Base-by-base conservation (phyloP, 331 rosid genomes). In the Stylosanthes scabra region DNA sequence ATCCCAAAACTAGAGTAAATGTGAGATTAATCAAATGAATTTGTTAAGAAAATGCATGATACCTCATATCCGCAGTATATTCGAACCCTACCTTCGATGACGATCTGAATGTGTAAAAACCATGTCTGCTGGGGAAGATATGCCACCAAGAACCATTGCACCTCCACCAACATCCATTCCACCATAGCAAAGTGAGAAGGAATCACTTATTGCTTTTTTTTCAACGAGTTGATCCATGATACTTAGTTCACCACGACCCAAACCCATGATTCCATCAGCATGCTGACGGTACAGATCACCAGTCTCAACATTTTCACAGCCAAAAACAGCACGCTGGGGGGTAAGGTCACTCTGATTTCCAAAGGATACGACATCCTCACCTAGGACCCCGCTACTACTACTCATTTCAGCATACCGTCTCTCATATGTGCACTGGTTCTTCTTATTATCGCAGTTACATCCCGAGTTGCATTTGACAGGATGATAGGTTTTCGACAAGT, bases 1-100 rank as follows among this genome's bases (percentile, higher is more conserved):
- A 95, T 88, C 97, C 98, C 98, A 54, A 94, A 89, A 95, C 98
- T 92, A 95, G 91, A 90, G 99, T 95, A 92, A 92, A 95, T 92
- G 96, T 84, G 91, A 95, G 91, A 88, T 87, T 83, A 78, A 87
- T 82, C 81, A 77, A 88, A 87, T 84, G 90, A 89, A 89, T 74
- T 80, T 83, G 82, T 77, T 80, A 80, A 79, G 86, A 74, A 78
- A 80, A 83, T 86, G 77, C 90, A 91, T 60, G 77, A 69, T 59
- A 79, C 76, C 75, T 72, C 82, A 57, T 58, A 75, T 70, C 73
- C 20, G 67, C 14, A 46, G 78, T 49, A 71, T 63, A 71, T 77
- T 62, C 25, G 47, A 59, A 74, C 71, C 92, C 64, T 85, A 95
- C 99, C 99, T 95, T 82, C 99, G 83, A 28, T 3, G 87, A 27